phyloP scores from a whole-genome alignment of 805 yeast genomes.

The Candida manassasensis region DNA sequence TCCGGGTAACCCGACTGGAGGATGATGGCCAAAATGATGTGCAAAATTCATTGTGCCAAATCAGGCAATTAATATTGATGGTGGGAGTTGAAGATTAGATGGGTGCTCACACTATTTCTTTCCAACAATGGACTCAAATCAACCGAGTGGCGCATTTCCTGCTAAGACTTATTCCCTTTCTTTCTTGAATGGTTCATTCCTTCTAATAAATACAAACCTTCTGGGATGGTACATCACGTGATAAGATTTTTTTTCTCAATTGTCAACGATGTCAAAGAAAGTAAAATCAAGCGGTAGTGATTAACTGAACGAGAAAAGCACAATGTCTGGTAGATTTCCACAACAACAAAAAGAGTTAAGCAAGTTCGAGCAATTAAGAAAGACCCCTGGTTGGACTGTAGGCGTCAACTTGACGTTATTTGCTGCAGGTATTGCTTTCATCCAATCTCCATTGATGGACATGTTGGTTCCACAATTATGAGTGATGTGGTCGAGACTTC shows the following conservation, averaged over 20 bases:
- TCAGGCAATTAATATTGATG: no score
- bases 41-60: no score
- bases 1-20: no score
- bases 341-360: constrained; percentile 23
- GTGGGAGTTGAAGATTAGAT: no score
- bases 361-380: constrained; percentile 47
- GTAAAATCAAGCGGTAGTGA: neutral
- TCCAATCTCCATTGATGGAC: constrained; percentile 77
- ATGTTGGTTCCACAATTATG: constrained; percentile 72
- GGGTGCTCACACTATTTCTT: no score
- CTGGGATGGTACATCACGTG: no score
- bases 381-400: constrained; percentile 62
- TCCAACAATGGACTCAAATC: no score
- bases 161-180: no score
- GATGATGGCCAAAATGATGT: no score
- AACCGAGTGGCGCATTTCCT: no score
- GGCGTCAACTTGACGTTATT: constrained; percentile 61
- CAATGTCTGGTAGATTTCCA: constrained; percentile 20
- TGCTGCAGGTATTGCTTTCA: constrained; percentile 67
- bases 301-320: neutral
- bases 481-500: constrained; percentile 1
- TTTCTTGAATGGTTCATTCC: no score
- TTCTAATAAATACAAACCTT: no score
- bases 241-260: neutral
- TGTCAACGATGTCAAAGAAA: constrained; percentile 1